phyloP scores from a whole-genome alignment of 75 land plant genomes.

The Picea sitchensis region DNA sequence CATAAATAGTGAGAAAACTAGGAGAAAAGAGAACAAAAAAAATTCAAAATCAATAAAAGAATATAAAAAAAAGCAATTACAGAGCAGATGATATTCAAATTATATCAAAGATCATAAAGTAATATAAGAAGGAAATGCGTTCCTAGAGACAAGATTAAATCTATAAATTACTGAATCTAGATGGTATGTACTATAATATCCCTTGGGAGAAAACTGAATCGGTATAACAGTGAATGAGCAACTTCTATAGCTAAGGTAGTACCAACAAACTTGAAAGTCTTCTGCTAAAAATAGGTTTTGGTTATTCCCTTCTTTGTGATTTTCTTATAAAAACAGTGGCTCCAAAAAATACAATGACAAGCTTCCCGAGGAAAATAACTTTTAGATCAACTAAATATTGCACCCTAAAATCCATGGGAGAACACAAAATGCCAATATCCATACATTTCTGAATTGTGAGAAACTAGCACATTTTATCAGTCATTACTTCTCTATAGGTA shows the following conservation, averaged over 20 bases:
- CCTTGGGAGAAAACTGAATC: neutral
- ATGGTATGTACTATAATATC: neutral
- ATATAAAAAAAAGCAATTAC: neutral
- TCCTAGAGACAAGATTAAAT: neutral
- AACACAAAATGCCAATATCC: neutral
- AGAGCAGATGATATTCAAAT: neutral
- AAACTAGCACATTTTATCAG: neutral
- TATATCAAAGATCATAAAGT: neutral
- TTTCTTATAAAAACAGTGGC: neutral
- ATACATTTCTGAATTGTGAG: neutral
- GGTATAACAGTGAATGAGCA: neutral
- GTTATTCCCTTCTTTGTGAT: neutral
- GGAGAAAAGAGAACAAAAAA: neutral
- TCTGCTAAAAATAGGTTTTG: neutral
- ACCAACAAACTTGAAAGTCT: neutral
- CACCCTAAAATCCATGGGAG: neutral
- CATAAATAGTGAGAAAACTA: neutral
- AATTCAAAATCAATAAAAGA: neutral
- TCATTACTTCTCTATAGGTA: neutral
- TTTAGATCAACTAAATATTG: neutral
- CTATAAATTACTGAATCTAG: neutral
- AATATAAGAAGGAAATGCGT: neutral
- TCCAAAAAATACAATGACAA: neutral
- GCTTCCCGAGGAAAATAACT: too few relatives aligned
- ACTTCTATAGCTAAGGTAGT: neutral